Base-by-base conservation (phyloP, 225 moss, liverwort and hornwort genomes). In the Pseudoscleropodium purum region DNA sequence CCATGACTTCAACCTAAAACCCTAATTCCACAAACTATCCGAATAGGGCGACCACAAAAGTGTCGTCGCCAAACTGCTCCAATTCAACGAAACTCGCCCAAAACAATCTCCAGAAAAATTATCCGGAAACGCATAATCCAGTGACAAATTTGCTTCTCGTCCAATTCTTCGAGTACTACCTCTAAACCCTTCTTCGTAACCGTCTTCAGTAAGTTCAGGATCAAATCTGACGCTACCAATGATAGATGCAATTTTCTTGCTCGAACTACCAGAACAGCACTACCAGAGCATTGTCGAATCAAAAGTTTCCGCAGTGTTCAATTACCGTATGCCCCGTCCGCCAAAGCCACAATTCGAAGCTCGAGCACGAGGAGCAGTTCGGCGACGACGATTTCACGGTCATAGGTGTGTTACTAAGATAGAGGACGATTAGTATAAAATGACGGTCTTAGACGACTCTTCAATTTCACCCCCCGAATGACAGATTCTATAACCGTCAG, bases 1-100 rank as follows among this genome's bases (percentile, higher is more conserved):
- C 94, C 94, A 94, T 94, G n/a, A 10, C 91, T 91, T 68, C 90
- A 30, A 65, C 86, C 86, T 62, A 52, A 90, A 91, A 87, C 91
- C 91, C 89, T 93, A 88, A 45, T 90, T 76, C 81, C 59, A 47
- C 59, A 89, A 60, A 74, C 66, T 85, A 79, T 77, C 70, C 77
- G 65, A 76, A 80, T 84, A 83, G 65, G 69, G 72, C 56, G 81
- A 79, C 43, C 62, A 72, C 57, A 41, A 60, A 67, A 70, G 37
- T 37, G 36, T 62, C 61, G 49, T 74, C 74, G 45, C 79, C 70
- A 57, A 80, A 79, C 39, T 69, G 47, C n/a, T 78, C 65, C 66
- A 41, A 26, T 76, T 64, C n/a, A 37, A 75, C 59, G 25, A 85
- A 85, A 77, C 41, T 59, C 64, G 37, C 65, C 59, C 61, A 20